Percentiles rank a stretch among this genome's conserved stretches.
Conservation (phyloP, 352 stramenopile genomes). For the Globisporangium splendens region DNA sequence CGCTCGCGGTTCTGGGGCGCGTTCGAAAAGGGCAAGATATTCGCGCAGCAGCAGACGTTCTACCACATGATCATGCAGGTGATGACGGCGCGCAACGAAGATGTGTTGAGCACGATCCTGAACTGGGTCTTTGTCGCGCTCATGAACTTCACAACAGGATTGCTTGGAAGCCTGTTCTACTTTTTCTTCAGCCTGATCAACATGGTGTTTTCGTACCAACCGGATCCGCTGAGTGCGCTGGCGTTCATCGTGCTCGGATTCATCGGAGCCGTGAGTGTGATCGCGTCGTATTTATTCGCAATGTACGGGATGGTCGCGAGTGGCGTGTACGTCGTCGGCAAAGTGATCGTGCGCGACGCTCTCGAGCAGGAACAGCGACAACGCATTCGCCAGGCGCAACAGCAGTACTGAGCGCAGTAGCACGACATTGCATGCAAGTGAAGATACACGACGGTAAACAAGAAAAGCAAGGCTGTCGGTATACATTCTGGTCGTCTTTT, state of each 20-base stretch:
- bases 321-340: constrained; percentile 74
- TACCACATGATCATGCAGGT: constrained; percentile 83
- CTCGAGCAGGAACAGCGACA: constrained; percentile 71
- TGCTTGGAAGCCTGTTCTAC: constrained; percentile 79
- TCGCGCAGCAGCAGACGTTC: constrained; percentile 85
- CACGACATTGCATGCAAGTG: no score
- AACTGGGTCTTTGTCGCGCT: constrained; percentile 84
- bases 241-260: constrained; percentile 74
- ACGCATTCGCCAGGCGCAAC: constrained; percentile 29
- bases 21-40: constrained; percentile 83
- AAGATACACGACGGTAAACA: no score
- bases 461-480: no score
- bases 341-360: constrained; percentile 69
- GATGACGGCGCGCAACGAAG: constrained; percentile 64
- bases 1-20: constrained; percentile 74
- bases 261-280: constrained; percentile 68
- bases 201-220: constrained; percentile 84
- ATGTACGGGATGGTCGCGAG: constrained; percentile 86
- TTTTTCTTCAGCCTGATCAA: constrained; percentile 81
- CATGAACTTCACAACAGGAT: constrained; percentile 87
- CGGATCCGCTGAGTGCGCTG: constrained; percentile 66
- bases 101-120: constrained; percentile 70
- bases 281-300: constrained; percentile 82
- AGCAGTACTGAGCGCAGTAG: constrained; percentile 15
- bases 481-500: no score